phyloP scores from a whole-genome alignment of 2,329 filamentous ascomycete species.

The Zymoseptoria crescenta region DNA sequence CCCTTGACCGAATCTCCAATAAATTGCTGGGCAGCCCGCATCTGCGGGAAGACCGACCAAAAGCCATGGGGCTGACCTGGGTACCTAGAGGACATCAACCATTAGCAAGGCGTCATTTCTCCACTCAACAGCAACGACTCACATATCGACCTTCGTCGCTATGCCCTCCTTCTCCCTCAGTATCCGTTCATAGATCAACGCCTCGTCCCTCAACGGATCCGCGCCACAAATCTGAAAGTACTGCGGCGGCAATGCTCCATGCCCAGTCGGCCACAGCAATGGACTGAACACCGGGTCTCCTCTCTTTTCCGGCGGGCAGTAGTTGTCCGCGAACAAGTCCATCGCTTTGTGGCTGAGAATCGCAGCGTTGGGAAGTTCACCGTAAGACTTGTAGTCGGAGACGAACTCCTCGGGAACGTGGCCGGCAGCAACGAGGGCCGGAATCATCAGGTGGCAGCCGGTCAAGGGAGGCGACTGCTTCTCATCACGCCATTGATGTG shows the following conservation, averaged over 20 bases:
- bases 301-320: conserved; percentile 21
- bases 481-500: conserved; percentile 37
- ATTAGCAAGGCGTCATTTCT: background rate
- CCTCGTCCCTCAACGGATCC: conserved; percentile 45
- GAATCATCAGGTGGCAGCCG: conserved; percentile 41
- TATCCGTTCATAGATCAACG: conserved; percentile 39
- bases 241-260: conserved; percentile 36
- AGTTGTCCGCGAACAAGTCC: conserved; percentile 17
- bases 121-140: background rate
- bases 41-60: conserved; percentile 25
- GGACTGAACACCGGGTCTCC: conserved; percentile 26
- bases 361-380: conserved; percentile 20
- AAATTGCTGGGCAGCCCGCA: conserved; percentile 23
- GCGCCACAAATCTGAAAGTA: conserved; percentile 43
- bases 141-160: conserved; percentile 35
- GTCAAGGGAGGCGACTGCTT: conserved; percentile 37
- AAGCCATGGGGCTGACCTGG: conserved; percentile 38
- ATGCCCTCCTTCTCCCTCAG: conserved; percentile 35
- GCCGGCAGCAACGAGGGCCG: conserved; percentile 36
- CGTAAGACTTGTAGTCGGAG: conserved; percentile 35
- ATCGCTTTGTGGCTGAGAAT: conserved; percentile 20
- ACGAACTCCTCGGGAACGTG: conserved; percentile 35
- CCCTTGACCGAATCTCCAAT: conserved; percentile 25
- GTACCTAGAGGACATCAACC: conserved; percentile 21
- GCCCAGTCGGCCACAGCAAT: conserved; percentile 22